These are phyloP conservation scores for Phytophthora uliginosa DNA, from an alignment of 352 stramenopile genomes.

Conservation along the genomic window DNA sequence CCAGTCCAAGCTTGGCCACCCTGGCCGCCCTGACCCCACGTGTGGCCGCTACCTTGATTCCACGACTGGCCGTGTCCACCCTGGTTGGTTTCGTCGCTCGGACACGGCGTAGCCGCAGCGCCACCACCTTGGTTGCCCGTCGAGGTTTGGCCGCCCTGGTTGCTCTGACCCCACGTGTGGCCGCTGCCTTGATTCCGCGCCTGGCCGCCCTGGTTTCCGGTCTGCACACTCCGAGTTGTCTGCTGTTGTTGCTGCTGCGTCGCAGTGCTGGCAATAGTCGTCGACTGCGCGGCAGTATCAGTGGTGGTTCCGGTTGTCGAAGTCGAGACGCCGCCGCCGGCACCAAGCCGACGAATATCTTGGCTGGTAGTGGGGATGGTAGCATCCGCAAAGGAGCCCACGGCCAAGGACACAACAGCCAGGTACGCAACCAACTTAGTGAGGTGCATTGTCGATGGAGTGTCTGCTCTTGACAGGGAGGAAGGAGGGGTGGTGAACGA, in stretches of 20 bases:
- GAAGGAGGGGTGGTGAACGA: slow-evolving; percentile 17
- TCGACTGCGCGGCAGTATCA: slow-evolving; percentile 6
- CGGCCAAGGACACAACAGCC: slow-evolving; percentile 26
- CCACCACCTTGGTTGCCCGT: neutral
- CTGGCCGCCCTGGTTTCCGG: slow-evolving; percentile 3
- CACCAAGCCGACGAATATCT: slow-evolving; percentile 32
- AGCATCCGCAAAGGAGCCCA: slow-evolving; percentile 31
- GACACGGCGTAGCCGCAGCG: slow-evolving; percentile 4
- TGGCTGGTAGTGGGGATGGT: slow-evolving; percentile 18
- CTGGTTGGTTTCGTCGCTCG: slow-evolving; percentile 13
- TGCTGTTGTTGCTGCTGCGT: slow-evolving; percentile 5
- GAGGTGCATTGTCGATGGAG: slow-evolving; percentile 36
- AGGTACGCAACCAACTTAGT: slow-evolving; percentile 41
- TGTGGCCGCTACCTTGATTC: slow-evolving; percentile 3
- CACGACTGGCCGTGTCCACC: slow-evolving; percentile 10
- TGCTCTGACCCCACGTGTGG: no score
- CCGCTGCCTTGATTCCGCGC: neutral
- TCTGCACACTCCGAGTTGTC: slow-evolving; percentile 12
- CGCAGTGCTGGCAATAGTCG: slow-evolving; percentile 18
- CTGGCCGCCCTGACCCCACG: neutral
- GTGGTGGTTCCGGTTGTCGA: slow-evolving; percentile 26
- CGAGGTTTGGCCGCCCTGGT: slow-evolving; percentile 1
- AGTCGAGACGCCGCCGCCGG: slow-evolving; percentile 32
- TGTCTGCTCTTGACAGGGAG: neutral
- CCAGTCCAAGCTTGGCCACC: neutral